A percentile compares a stretch with the other conserved stretches of the same genome.
Evolutionary conservation across 2,329 filamentous ascomycete genomes (phyloP).

Genomic region (Fusarium sp.): DNA sequence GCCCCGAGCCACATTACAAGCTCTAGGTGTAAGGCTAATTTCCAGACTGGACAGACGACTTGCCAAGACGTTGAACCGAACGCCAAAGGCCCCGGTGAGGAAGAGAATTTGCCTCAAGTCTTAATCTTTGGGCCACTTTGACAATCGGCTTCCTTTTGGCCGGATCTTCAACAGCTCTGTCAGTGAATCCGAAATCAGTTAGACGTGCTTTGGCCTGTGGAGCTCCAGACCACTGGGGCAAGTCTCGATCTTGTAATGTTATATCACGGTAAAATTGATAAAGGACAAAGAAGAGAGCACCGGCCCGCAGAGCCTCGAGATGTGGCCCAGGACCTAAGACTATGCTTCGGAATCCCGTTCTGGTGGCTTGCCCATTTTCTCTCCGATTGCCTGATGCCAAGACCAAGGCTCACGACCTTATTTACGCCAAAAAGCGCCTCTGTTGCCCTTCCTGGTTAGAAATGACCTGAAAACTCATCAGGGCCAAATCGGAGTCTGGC

Average conservation of each 20-base stretch:
- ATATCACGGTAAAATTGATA: neutral
- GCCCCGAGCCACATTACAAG: neutral
- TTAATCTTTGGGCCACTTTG: neutral
- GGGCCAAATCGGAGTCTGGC: neutral
- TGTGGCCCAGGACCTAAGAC: neutral
- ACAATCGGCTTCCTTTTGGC: neutral
- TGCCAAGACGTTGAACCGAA: constrained; percentile 7
- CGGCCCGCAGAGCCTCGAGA: neutral
- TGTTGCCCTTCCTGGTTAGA: neutral
- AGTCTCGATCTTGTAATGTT: neutral
- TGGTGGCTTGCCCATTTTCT: neutral
- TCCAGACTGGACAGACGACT: neutral
- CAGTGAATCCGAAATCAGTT: neutral
- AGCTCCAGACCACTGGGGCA: neutral
- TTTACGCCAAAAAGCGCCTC: neutral
- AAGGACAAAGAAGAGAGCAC: neutral
- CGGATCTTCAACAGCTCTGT: neutral
- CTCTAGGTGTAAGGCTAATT: neutral
- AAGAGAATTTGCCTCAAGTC: neutral
- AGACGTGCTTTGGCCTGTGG: neutral
- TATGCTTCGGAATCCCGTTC: neutral
- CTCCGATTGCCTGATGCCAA: neutral
- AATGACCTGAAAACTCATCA: neutral
- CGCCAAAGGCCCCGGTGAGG: neutral
- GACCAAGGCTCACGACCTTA: neutral